Base-by-base conservation (phyloP, 1,139 yeast genomes). In the Blastobotrys apis region DNA sequence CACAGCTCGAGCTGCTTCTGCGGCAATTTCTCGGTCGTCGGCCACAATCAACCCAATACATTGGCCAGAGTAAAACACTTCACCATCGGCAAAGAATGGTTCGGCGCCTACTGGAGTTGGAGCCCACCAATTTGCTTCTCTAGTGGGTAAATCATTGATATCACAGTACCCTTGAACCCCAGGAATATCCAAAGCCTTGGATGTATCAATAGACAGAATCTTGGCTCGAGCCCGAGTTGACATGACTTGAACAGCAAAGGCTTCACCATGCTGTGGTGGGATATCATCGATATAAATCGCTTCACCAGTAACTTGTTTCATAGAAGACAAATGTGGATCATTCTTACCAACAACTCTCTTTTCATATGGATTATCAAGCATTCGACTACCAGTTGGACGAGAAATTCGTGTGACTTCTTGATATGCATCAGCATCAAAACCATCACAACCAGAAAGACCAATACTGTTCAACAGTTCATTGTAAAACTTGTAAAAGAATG, bases 291-390 rank as follows among this genome's bases (percentile, higher is more conserved):
- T 61, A 44, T 71, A 71, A 19, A 58, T 54, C 0, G 75, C 75
- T 46, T 71, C 75, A 17, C 75, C 75, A 9, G 70, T 60, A 12
- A 68, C 73, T 48, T 71, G 75, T 47, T 69, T 68, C 53, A 68
- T 50, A 4, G 74, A 72, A 33, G 71, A 67, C 13, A 70, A 54
- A 49, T 71, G 75, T 22, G 71, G 68, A 31, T 64, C 51, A 19
- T 60, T 60, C 43, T 68, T 66, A 20, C 75, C 75, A 9, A 71
- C 58, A n/a, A 62, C 51, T 5, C 54, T 51, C 41, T 60, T 57
- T 47, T 66, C 70, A 48, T 59, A 66, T 3, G 68, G 68, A 43
- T 65, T 69, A 13, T 53, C 55, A 37, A 67, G 48, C 32, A 69
- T 73, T 33, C 75, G 59, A 47, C 57, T 50, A 4, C 74, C 74